Evolutionary conservation across 2,329 filamentous ascomycete genomes (phyloP).

Genomic region (Cladosporium sp.): DNA sequence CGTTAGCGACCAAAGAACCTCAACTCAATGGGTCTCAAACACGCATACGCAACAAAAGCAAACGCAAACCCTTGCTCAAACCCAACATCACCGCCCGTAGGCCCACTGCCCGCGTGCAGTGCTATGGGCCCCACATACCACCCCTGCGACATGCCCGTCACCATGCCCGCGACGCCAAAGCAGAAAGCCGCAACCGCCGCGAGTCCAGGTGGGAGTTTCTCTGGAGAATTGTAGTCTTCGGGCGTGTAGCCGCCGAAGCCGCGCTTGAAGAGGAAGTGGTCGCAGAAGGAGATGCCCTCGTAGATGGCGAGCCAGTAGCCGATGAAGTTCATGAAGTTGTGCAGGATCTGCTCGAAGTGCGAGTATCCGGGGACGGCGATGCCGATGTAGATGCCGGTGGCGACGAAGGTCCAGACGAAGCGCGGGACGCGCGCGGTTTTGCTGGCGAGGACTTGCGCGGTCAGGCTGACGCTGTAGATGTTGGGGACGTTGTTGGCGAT

Average conservation of each 20-base stretch:
- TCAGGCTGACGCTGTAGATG: constrained; percentile 67
- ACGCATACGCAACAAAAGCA: constrained; percentile 54
- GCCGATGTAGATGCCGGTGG: constrained; percentile 65
- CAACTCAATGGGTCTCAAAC: constrained; percentile 54
- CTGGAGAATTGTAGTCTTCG: constrained; percentile 59
- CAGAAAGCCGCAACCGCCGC: constrained; percentile 66
- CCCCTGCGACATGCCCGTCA: constrained; percentile 70
- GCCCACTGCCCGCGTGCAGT: constrained; percentile 54
- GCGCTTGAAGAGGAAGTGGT: constrained; percentile 69
- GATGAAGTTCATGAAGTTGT: constrained; percentile 65
- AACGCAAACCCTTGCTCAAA: constrained; percentile 70
- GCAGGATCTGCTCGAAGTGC: constrained; percentile 64
- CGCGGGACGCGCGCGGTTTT: constrained; percentile 64
- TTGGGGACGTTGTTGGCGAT: constrained; percentile 51
- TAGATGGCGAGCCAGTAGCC: constrained; percentile 78
- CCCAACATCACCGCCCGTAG: constrained; percentile 61
- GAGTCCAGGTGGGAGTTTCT: constrained; percentile 63
- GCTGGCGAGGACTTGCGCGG: constrained; percentile 65
- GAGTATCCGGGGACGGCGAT: constrained; percentile 70
- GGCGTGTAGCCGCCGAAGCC: constrained; percentile 58
- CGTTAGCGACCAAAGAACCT: constrained; percentile 39
- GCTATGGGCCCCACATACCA: constrained; percentile 72
- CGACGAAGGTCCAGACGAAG: constrained; percentile 67
- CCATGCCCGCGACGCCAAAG: constrained; percentile 65
- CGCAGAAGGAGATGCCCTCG: constrained; percentile 64